Conservation (phyloP, 208 protist genomes). For the Leishmania braziliensis region DNA sequence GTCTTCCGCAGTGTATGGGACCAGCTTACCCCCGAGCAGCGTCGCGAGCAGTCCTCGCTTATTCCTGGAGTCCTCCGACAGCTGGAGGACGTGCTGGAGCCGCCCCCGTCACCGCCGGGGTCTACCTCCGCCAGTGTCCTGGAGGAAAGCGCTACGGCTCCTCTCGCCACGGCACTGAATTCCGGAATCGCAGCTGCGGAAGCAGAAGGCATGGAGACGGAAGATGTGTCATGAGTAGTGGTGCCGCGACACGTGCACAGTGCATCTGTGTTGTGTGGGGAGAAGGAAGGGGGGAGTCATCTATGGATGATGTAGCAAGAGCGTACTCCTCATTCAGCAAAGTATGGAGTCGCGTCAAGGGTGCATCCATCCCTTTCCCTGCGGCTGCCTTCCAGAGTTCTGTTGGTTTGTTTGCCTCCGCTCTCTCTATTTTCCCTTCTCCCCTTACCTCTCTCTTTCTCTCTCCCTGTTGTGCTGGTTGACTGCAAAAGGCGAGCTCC, state of each 20-base stretch:
- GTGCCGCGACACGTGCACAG: not conserved
- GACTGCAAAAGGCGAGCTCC: not conserved
- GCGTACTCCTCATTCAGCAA: not conserved
- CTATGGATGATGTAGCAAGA: not conserved
- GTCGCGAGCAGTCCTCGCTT: constrained; percentile 29
- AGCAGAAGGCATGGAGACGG: not conserved
- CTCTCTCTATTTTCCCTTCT: not conserved
- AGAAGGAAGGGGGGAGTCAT: not conserved
- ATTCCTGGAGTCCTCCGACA: constrained; percentile 34
- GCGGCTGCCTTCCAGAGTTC: not conserved
- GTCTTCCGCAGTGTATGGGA: constrained; percentile 54
- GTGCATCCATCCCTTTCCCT: not conserved
- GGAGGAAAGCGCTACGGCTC: not conserved
- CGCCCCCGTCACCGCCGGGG: not conserved
- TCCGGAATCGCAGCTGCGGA: not conserved
- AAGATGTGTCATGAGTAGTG: not conserved
- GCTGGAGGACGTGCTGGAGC: constrained; percentile 23
- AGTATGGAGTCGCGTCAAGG: not conserved
- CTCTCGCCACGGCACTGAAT: not conserved
- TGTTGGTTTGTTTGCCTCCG: not conserved
- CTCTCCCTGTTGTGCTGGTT: not conserved
- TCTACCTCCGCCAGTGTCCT: not conserved
- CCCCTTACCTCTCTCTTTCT: not conserved
- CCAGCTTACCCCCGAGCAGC: constrained; percentile 29
- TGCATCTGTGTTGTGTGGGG: not conserved